Evolutionary conservation across 2,329 filamentous ascomycete species (phyloP), one percentile per base, ranked within the genome.

Genomic region (Penicillium freii): DNA sequence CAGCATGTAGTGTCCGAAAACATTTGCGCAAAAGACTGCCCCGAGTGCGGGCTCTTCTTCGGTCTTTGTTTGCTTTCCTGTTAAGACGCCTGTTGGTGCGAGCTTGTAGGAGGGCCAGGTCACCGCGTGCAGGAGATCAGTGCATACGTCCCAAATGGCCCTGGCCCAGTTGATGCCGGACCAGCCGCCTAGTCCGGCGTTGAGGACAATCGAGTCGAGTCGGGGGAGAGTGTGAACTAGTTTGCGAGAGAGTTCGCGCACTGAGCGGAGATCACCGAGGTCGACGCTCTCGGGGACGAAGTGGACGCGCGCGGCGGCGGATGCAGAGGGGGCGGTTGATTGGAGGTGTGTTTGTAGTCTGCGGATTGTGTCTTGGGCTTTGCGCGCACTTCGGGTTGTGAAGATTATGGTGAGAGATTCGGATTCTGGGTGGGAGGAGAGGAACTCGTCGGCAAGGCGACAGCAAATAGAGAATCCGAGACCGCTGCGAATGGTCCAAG

Each of bases 1-100:
- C 25, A 99, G 85, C 69, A 97, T 78, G 72, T 99, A 97, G 77
- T 99, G 94, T 0, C 94, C 94, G 71, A 99, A 97, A 31, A 96
- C 83, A 70, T 97, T 97, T 49, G 93, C 88, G 71, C 88, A 89
- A 72, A 97, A 99, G 19, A 96, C 86, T 64, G 91, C 82, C 3
- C 91, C 92, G 0, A 99, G 78, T 5, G 79, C 77, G 0, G 88
- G 86, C 57, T 86, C 83, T 17, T 76, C 66, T 3, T 57, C 52
- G 5, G 49, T 43, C 4, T 55, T 53, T 10, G 73, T 69, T 70
- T 92, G 82, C 9, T 77, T 74, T 59, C 78, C 77, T n/a, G 84
- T 78, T 0, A 82, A 57, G 57, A 80, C 76, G 25, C 87, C 87
- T 3, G 80, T 70, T 15, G 80, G 73, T 4, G 87, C 82, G 17